Evolutionary conservation across 345 rosid genomes (phyloP).

Genomic region (Balakata baccata): DNA sequence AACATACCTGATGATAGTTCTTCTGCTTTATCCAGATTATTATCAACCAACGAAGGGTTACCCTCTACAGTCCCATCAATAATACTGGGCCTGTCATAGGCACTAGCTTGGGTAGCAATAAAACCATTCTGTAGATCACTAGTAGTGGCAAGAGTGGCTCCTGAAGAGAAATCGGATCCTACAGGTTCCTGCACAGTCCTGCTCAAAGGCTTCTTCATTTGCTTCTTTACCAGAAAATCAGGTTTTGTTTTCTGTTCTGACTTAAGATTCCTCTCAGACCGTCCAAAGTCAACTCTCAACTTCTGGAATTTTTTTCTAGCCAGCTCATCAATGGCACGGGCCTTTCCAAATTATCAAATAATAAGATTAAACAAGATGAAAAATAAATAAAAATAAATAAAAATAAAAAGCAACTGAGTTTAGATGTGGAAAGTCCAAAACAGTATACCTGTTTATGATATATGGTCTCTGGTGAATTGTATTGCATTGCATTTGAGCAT

Average conservation of each 20-base stretch:
- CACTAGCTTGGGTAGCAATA: conserved; percentile 38
- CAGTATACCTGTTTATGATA: conserved; percentile 35
- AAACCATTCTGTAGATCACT: conserved; percentile 30
- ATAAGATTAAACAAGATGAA: not conserved
- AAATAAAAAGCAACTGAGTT: not conserved
- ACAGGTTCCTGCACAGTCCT: conserved; percentile 13
- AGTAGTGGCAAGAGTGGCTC: conserved; percentile 23
- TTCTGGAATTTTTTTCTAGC: conserved; percentile 30
- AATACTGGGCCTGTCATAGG: conserved; percentile 36
- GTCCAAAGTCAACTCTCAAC: conserved; percentile 20
- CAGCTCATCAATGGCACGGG: conserved; percentile 31
- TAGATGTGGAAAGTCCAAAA: conserved; percentile 12
- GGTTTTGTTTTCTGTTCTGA: conserved; percentile 20
- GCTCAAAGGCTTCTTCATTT: conserved; percentile 18
- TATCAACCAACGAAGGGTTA: conserved; percentile 43
- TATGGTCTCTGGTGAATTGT: conserved; percentile 32
- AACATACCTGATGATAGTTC: conserved; percentile 63
- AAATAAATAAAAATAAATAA: no score
- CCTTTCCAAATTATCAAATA: conserved; percentile 11
- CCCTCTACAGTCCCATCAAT: conserved; percentile 30
- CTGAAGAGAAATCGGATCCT: conserved; percentile 26
- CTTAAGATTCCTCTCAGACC: conserved; percentile 14
- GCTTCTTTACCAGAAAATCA: conserved; percentile 16
- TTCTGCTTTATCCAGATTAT: conserved; percentile 56
- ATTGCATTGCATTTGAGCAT: conserved; percentile 33